These are phyloP conservation scores for Ilyonectria sp. DNA, from an alignment of 2,329 filamentous ascomycete genomes.

Conservation along the genomic window DNA sequence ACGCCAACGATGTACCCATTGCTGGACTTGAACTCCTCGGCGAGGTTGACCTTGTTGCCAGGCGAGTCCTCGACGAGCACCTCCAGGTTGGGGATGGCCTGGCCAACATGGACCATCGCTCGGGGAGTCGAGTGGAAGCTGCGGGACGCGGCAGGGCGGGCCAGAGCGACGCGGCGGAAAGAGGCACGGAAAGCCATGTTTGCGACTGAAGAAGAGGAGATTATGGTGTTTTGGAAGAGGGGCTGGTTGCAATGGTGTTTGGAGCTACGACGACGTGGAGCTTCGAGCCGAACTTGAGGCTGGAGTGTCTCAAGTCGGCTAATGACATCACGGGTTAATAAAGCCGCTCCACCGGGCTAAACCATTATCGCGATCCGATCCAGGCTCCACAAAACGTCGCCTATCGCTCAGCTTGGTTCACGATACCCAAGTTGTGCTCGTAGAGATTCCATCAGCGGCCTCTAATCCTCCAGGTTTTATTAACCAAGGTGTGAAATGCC, in stretches of 20 bases:
- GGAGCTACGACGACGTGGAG: constrained; percentile 14
- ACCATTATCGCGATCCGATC: constrained; percentile 14
- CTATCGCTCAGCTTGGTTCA: neutral
- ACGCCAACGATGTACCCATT: constrained; percentile 90
- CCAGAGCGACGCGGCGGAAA: constrained; percentile 52
- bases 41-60: constrained; percentile 90
- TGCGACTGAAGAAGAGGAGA: constrained; percentile 6
- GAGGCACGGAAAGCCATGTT: constrained; percentile 57
- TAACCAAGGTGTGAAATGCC: too few species aligned
- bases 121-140: constrained; percentile 77
- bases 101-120: constrained; percentile 81
- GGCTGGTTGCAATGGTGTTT: constrained; percentile 32
- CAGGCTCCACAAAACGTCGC: constrained; percentile 11
- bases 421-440: too few species aligned
- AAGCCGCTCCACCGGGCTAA: constrained; percentile 23
- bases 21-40: constrained; percentile 78
- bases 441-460: too few species aligned
- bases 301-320: constrained; percentile 12
- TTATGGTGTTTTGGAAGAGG: constrained; percentile 20
- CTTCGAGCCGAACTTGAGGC: constrained; percentile 14
- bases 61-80: constrained; percentile 89
- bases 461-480: too few species aligned
- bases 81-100: constrained; percentile 82
- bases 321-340: constrained; percentile 45
- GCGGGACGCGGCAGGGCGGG: constrained; percentile 51